phyloP scores from a whole-genome alignment of 345 rosid species.

The Raphanus raphanistrum region DNA sequence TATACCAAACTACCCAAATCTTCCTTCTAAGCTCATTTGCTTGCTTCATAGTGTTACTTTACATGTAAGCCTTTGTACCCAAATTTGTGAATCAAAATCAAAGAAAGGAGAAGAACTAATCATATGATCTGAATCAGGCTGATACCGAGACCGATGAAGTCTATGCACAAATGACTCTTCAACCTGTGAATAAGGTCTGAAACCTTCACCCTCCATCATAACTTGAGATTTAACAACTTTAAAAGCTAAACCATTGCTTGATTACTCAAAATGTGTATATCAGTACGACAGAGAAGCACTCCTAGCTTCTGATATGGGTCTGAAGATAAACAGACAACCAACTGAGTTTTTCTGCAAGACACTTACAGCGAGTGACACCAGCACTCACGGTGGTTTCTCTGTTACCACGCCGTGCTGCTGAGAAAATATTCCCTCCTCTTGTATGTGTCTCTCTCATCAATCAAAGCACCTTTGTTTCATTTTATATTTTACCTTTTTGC shows the following conservation, averaged over 20 bases:
- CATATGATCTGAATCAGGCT: constrained; percentile 55
- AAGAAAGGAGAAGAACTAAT: constrained; percentile 6
- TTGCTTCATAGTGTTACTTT: constrained; percentile 77
- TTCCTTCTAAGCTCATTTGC: constrained; percentile 83
- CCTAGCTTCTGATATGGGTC: background rate
- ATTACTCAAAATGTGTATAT: background rate
- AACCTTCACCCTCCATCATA: constrained; percentile 18
- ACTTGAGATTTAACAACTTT: background rate
- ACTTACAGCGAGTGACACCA: background rate
- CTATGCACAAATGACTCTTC: constrained; percentile 96
- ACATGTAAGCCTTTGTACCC: constrained; percentile 51
- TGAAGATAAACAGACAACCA: background rate
- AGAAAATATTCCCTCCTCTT: constrained; percentile 53
- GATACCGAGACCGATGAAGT: constrained; percentile 96
- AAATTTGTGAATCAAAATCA: background rate
- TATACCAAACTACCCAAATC: constrained; percentile 87
- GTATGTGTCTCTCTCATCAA: constrained; percentile 42
- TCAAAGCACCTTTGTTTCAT: background rate
- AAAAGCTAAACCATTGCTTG: background rate
- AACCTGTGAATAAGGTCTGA: constrained; percentile 53
- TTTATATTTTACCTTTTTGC: background rate
- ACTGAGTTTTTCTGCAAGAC: constrained; percentile 4
- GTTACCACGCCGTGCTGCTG: background rate
- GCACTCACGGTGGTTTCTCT: constrained; percentile 2
- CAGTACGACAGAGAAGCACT: constrained; percentile 46